Base-by-base conservation (phyloP, 257 asterid genomes). In the Ilex asprella region DNA sequence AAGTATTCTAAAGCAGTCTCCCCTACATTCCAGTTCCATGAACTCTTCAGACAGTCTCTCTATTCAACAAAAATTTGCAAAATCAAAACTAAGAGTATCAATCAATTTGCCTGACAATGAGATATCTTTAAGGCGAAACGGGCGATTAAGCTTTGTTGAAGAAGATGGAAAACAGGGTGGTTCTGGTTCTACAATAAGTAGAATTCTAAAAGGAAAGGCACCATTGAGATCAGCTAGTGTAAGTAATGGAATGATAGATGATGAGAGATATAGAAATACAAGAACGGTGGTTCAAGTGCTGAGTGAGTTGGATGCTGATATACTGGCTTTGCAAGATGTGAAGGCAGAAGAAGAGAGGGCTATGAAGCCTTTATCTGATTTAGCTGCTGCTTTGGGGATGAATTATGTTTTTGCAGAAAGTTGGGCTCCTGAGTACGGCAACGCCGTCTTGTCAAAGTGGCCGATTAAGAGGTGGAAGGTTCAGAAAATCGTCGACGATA, bases 371-470 rank as follows among this genome's bases (percentile, higher is more conserved):
- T 67, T 92, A 31, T 92, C 99, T 2, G 95, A 85, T 72, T 81
- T 92, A 68, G 99, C 99, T 13, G 77, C 46, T 4, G 95, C 96
- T 68, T 63, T 92, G 59, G 97, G 97, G 62, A 92, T 92, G 99
- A 74, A 79, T 49, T 92, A 86, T 66, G 97, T 87, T 1, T 92
- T 92, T 73, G 99, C 99, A 1, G 99, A 92, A 66, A 89, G 97
- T 41, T 92, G 99, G 99, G 99, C 99, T 5, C 99, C 99, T 13
- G 97, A 89, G 15, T 92, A 78, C 62, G 99, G 99, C 3, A 89
- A 92, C 58, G 99, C 97, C 41, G 78, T 92, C 60, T 66, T 92
- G 79, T 86, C 99, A 0, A 76, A 82, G 32, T 92, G 94, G 94
- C 99, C 99, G 6, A 89, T 92, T 66, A 92, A 87, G 75, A 71